A percentile compares a stretch with the other conserved stretches of the same genome.
phyloP scores from a whole-genome alignment of 345 rosid species.

The Eucalyptus urophylla region DNA sequence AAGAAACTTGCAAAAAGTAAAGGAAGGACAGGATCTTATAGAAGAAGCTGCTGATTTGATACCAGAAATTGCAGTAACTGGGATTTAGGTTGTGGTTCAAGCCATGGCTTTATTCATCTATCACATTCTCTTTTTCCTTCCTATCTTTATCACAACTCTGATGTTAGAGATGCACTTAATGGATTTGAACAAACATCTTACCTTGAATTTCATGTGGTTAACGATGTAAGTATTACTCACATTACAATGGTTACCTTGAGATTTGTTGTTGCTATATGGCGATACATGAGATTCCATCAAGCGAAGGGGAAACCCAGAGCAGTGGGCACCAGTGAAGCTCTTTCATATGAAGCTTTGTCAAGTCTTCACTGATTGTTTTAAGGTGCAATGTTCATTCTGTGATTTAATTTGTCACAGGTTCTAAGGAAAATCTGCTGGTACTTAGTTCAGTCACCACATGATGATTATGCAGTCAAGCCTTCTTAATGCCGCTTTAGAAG shows the following conservation, averaged over 20 bases:
- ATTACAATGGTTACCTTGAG: too few species aligned
- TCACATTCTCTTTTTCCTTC: background rate
- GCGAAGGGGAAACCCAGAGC: conserved; percentile 43
- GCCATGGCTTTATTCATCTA: background rate
- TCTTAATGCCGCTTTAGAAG: conserved; percentile 67
- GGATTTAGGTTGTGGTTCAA: too few species aligned
- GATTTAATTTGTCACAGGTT: conserved; percentile 13
- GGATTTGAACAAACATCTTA: background rate
- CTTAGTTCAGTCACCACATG: conserved; percentile 56
- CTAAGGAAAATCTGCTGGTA: conserved; percentile 84
- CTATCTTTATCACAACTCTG: too few species aligned
- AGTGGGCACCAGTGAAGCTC: conserved; percentile 56
- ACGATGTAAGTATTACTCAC: too few species aligned
- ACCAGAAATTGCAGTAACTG: conserved; percentile 3
- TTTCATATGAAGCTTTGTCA: background rate
- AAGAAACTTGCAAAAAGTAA: too few species aligned
- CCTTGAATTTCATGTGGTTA: background rate
- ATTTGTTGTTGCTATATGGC: too few species aligned
- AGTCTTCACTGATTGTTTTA: background rate
- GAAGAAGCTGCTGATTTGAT: too few species aligned
- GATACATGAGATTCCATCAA: too few species aligned
- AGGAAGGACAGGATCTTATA: too few species aligned
- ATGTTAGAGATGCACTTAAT: background rate
- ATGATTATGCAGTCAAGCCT: conserved; percentile 71
- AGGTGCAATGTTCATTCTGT: background rate